phyloP scores from a whole-genome alignment of 148 eudicot genomes.

The Selenicereus undatus region DNA sequence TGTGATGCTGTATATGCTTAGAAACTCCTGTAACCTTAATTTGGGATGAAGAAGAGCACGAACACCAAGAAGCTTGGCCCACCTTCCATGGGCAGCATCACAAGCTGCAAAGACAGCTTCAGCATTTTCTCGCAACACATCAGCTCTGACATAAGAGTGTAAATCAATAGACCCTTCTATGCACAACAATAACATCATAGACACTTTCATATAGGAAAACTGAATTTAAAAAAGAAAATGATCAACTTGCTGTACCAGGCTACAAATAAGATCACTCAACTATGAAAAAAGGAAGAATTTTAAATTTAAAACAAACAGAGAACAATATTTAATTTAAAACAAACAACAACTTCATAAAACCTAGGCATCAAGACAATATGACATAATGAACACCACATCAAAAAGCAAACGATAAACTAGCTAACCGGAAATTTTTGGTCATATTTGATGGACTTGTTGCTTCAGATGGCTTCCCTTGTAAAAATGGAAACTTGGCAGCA shows the following conservation, averaged over 20 bases:
- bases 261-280: neutral
- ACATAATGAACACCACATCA: conserved; percentile 7
- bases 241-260: neutral
- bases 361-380: neutral
- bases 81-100: conserved; percentile 98
- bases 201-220: neutral
- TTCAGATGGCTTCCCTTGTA: conserved; percentile 61
- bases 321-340: neutral
- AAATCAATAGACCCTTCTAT: conserved; percentile 3
- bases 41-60: conserved; percentile 93
- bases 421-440: conserved; percentile 82
- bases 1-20: conserved; percentile 66
- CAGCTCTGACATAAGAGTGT: conserved; percentile 61
- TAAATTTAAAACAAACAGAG: neutral
- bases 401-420: conserved; percentile 17
- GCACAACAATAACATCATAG: neutral
- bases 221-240: neutral
- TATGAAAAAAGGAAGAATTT: neutral
- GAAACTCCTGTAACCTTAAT: conserved; percentile 80
- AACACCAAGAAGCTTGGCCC: conserved; percentile 98
- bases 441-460: conserved; percentile 50
- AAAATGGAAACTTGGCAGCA: conserved; percentile 33
- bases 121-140: conserved; percentile 93
- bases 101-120: conserved; percentile 99
- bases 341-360: neutral